These are phyloP conservation scores for Tuber indicum DNA, from an alignment of 495 filamentous ascomycete genomes.

Conservation along the genomic window DNA sequence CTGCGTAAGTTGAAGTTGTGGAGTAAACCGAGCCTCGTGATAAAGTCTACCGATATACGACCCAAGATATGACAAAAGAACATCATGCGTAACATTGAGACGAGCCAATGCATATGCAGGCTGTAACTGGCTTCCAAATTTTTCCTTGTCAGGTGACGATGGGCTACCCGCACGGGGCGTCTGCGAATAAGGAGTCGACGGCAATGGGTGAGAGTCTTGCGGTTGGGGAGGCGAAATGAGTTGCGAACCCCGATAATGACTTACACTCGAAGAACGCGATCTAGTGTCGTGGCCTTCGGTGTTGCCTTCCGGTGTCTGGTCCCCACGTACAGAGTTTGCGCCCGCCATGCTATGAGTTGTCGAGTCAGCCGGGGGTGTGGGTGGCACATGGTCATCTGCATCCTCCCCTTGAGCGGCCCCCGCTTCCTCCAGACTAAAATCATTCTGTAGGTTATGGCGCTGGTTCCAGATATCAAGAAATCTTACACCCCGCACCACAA, in stretches of 20 bases:
- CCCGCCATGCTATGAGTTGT: slow-evolving; percentile 22
- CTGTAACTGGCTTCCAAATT: slow-evolving; percentile 21
- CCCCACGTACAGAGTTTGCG: slow-evolving; percentile 12
- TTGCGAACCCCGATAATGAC: slow-evolving; percentile 22
- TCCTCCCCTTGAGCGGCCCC: slow-evolving; percentile 8
- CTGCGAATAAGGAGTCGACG: slow-evolving; percentile 38
- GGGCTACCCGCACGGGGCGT: slow-evolving; percentile 33
- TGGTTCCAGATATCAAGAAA: slow-evolving; percentile 89
- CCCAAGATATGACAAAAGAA: slow-evolving; percentile 77
- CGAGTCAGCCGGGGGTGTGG: slow-evolving; percentile 65
- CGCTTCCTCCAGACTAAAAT: slow-evolving; percentile 53
- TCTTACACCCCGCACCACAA: slow-evolving; percentile 80
- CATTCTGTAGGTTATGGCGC: slow-evolving; percentile 54
- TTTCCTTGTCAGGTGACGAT: slow-evolving; percentile 20
- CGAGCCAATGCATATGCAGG: slow-evolving; percentile 45
- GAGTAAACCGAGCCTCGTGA: slow-evolving; percentile 78
- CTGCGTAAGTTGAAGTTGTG: slow-evolving; percentile 67
- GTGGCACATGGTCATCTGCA: slow-evolving; percentile 51
- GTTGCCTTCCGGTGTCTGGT: slow-evolving; percentile 17
- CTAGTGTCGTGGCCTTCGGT: slow-evolving; percentile 23
- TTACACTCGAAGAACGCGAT: slow-evolving; percentile 20
- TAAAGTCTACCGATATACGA: slow-evolving; percentile 88
- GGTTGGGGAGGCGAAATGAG: slow-evolving; percentile 5
- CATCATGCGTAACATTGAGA: slow-evolving; percentile 70
- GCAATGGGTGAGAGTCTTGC: slow-evolving; percentile 37